Conservation (phyloP, 2,329 filamentous ascomycete genomes). For the Apiospora rasikravindrae region DNA sequence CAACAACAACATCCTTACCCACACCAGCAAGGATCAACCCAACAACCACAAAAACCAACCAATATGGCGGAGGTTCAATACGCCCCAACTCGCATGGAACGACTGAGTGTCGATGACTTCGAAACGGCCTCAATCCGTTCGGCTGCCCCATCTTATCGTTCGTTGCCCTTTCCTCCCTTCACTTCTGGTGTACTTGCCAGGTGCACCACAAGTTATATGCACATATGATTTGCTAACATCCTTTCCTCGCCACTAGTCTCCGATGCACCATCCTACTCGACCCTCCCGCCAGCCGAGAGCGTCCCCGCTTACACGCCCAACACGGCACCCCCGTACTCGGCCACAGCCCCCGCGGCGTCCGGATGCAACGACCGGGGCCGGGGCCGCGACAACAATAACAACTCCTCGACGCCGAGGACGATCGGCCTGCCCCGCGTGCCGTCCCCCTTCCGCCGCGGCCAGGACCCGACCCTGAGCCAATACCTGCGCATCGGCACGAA, state of each 20-base stretch:
- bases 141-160: slow-evolving; percentile 70
- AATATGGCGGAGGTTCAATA: slow-evolving; percentile 37
- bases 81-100: slow-evolving; percentile 30
- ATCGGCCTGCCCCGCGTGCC: slow-evolving; percentile 59
- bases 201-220: neutral
- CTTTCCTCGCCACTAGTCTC: slow-evolving; percentile 51
- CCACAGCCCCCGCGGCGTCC: slow-evolving; percentile 41
- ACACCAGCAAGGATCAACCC: neutral
- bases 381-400: slow-evolving; percentile 27
- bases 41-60: slow-evolving; percentile 17
- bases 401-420: slow-evolving; percentile 30
- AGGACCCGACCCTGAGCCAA: slow-evolving; percentile 51
- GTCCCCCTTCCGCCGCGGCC: slow-evolving; percentile 41
- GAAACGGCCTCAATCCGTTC: slow-evolving; percentile 72
- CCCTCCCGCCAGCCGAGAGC: slow-evolving; percentile 51
- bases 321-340: slow-evolving; percentile 29
- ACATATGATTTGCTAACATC: neutral
- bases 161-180: neutral
- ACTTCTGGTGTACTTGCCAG: too few relatives aligned
- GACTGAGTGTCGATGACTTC: slow-evolving; percentile 58
- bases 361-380: slow-evolving; percentile 32
- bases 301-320: slow-evolving; percentile 27
- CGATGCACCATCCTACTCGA: slow-evolving; percentile 69
- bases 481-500: slow-evolving; percentile 34
- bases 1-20: neutral